These are phyloP conservation scores for Kodamaea plutei DNA, from an alignment of 1,139 yeast genomes.

Conservation along the genomic window DNA sequence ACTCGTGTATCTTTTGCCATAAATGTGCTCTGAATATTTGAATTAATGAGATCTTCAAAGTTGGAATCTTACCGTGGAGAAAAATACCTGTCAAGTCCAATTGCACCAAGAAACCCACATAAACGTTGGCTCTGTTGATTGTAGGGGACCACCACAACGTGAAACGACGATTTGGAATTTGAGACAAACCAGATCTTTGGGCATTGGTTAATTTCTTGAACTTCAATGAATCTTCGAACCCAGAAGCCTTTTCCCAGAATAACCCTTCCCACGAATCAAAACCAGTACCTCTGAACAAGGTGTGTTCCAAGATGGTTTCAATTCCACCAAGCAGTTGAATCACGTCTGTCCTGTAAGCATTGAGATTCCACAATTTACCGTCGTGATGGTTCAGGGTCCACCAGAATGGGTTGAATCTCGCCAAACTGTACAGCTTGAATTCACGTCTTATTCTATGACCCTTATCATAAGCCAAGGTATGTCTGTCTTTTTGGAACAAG, in stretches of 20 bases:
- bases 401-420: constrained; percentile 87
- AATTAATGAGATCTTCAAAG: constrained; percentile 88
- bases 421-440: constrained; percentile 68
- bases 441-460: constrained; percentile 85
- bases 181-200: constrained; percentile 94
- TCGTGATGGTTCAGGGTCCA: constrained; percentile 95
- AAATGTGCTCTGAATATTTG: constrained; percentile 97
- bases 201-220: constrained; percentile 95
- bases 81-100: constrained; percentile 95
- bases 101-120: constrained; percentile 96
- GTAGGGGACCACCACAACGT: constrained; percentile 99
- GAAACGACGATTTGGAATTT: constrained; percentile 95
- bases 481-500: constrained; percentile 90
- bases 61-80: constrained; percentile 96
- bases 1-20: constrained; percentile 98
- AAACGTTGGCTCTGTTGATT: constrained; percentile 94
- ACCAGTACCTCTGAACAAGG: constrained; percentile 93
- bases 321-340: constrained; percentile 97
- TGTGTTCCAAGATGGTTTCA: constrained; percentile 92
- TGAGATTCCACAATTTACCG: constrained; percentile 92
- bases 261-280: constrained; percentile 98
- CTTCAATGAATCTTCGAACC: constrained; percentile 93
- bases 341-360: constrained; percentile 91
- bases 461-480: constrained; percentile 89
- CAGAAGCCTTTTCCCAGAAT: constrained; percentile 97